Evolutionary conservation across 805 yeast genomes (phyloP), one percentile per base, ranked within the genome.

Genomic region (Nakazawaea peltata): DNA sequence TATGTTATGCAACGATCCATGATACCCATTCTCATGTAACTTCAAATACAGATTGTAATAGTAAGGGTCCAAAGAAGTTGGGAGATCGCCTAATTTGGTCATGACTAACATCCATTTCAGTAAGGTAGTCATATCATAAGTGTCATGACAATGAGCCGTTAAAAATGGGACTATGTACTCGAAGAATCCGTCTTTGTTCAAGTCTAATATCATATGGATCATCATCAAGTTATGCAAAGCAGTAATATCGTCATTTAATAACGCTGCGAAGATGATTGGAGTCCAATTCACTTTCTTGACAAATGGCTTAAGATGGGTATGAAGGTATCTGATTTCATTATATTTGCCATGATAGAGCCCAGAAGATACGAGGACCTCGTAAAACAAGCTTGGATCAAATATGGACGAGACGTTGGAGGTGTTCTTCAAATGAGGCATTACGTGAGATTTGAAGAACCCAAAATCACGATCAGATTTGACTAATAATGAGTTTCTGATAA

Each of bases 91-190:
- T 17, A 32, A 19, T 17, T 24, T 28, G 8, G 31, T 19, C 25
- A 37, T 21, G n/a, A 21, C 36, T 18, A 14, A 18, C 9, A 17
- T 17, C 41, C 41, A 37, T 19, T 32, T 33, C 28, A 32, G 15
- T 19, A 37, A n/a, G n/a, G 24, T 14, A 7, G n/a, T n/a, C n/a
- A 37, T 12, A n/a, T 29, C 41, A 1, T 16, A 14, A 10, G 19
- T 17, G 7, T 16, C 19, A 8, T 17, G 10, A n/a, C 26, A 28
- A n/a, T 26, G 24, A 10, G 14, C 10, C 14, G 10, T 2, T 5
- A 37, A 17, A 22, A 33, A 29, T 3, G 36, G 37, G 5, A 37
- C 22, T 5, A 34, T 31, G 19, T 33, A 26, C 4, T 30, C 28
- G 28, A 33, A 33, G 23, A 38, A 34, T 10, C 37, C 38, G 24